A percentile compares a stretch with the other conserved stretches of the same genome.
These are phyloP conservation scores for Mortierella sp. DNA, from an alignment of 371 early-diverging fungal genomes.

Conservation along the genomic window DNA sequence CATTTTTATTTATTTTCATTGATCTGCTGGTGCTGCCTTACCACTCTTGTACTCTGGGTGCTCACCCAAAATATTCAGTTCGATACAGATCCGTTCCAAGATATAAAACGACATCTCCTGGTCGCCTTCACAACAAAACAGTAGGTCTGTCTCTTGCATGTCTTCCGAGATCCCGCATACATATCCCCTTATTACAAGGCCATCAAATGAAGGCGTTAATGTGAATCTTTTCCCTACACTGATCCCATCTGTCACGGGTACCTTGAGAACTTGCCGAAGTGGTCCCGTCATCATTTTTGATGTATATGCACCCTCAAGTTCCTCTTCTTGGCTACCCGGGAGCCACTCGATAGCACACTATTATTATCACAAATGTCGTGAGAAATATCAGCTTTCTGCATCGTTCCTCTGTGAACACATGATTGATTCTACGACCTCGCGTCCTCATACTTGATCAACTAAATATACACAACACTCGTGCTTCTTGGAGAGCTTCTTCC, in stretches of 20 bases:
- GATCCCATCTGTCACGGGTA: conserved; percentile 35
- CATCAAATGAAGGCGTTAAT: conserved; percentile 10
- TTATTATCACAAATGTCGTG: background rate
- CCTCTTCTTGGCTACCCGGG: background rate
- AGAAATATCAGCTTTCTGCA: too few relatives aligned
- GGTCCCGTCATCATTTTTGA: conserved; percentile 25
- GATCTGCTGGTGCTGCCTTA: background rate
- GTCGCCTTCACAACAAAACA: conserved; percentile 15
- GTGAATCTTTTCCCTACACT: conserved; percentile 21
- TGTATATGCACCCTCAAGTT: background rate
- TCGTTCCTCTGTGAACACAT: too few relatives aligned
- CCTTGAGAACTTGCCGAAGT: conserved; percentile 37
- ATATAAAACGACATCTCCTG: background rate
- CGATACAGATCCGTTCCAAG: conserved; percentile 14
- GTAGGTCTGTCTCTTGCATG: conserved; percentile 3
- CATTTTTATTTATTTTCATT: background rate
- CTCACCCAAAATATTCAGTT: conserved; percentile 19
- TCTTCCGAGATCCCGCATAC: conserved; percentile 21
- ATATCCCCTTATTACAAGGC: conserved; percentile 14
- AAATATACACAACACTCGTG: conserved; percentile 53
- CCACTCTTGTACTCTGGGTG: background rate
- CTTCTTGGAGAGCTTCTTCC: conserved; percentile 29
- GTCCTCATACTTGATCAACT: conserved; percentile 33
- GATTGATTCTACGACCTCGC: too few relatives aligned
- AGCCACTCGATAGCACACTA: conserved; percentile 40